Base-by-base conservation (phyloP, 306 rosid genomes). In the Senna tora region DNA sequence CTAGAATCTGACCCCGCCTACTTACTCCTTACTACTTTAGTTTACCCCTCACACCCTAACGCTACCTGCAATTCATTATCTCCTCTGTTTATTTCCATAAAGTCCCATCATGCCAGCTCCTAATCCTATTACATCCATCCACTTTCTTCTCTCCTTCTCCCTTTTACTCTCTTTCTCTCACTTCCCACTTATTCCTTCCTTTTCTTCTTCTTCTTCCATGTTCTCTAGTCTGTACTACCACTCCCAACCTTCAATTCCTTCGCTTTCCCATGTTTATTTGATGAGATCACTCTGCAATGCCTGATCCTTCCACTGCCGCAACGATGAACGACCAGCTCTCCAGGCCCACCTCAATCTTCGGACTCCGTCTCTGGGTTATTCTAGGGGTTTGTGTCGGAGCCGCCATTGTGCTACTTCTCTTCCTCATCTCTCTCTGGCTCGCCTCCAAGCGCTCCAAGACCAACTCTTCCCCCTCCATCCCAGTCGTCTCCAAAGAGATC, bases 81-180 rank as follows among this genome's bases (percentile, higher is more conserved):
- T 32, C 5, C 77, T 46, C 32, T 14, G 57, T 32, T 32, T 50
- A 3, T 50, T 17, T 30, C 65, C 64, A 46, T 56, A 45, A 19
- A 52, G 85, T 71, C 89, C 86, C 88, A 86, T 86, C 92, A 85
- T 55, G 92, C 87, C 90, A 90, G 86, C 92, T 90, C 81, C 88
- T 25, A 12, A 90, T 90, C 81, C 88, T 25, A 12, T 72, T 69
- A 50, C 53, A 75, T 43, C 65, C 73, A 43, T 43, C 55, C 16
- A 63, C 16, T 79, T 55, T 47, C 77, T 34, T 58, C 11, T 42
- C 65, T 49, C 66, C 3, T 52, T 69, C 3, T 52, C 64, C 68
- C 20, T 64, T 17, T n/a, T 47, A 13, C 12, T 60, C 62, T 49
- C 41, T 30, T 51, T 32, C 45, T n/a, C 32, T 32, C 45, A 16